Conservation (phyloP, 495 filamentous ascomycete genomes). For the Penicillium bialowiezense region DNA sequence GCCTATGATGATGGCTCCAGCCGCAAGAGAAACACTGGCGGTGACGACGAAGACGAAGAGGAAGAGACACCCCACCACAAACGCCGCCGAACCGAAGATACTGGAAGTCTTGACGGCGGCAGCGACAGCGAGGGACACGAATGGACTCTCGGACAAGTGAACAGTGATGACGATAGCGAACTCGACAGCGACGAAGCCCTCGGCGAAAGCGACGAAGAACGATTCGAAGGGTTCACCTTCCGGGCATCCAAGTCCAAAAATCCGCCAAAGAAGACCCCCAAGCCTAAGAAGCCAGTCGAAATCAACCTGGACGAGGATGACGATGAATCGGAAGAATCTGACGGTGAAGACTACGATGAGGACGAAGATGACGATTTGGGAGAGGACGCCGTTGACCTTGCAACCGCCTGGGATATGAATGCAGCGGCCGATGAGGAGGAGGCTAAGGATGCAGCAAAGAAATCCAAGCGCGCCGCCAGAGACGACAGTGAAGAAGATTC, state of each 20-base stretch:
- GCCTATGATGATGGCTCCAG: slow-evolving; percentile 48
- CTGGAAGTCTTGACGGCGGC: slow-evolving; percentile 52
- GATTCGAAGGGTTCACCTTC: slow-evolving; percentile 74
- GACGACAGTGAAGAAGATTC: slow-evolving; percentile 35
- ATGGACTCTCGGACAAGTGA: slow-evolving; percentile 78
- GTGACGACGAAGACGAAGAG: slow-evolving; percentile 47
- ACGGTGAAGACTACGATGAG: slow-evolving; percentile 45
- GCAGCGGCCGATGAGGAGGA: slow-evolving; percentile 47
- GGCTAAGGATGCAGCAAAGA: slow-evolving; percentile 27
- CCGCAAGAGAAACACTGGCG: slow-evolving; percentile 40
- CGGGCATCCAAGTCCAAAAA: slow-evolving; percentile 51
- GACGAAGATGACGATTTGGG: slow-evolving; percentile 66
- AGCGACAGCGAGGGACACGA: slow-evolving; percentile 86
- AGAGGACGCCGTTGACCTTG: slow-evolving; percentile 82
- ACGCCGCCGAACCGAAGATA: slow-evolving; percentile 37
- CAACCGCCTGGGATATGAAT: slow-evolving; percentile 74
- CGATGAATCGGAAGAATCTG: slow-evolving; percentile 45
- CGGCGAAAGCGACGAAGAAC: slow-evolving; percentile 82
- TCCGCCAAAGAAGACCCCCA: slow-evolving; percentile 25
- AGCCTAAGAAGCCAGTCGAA: slow-evolving; percentile 32
- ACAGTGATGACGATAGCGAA: slow-evolving; percentile 75
- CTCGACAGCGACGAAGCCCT: slow-evolving; percentile 92
- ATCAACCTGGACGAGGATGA: slow-evolving; percentile 57
- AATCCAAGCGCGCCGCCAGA: slow-evolving; percentile 28
- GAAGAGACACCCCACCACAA: slow-evolving; percentile 48